phyloP scores from a whole-genome alignment of 805 yeast genomes.

The Candida easanensis region DNA sequence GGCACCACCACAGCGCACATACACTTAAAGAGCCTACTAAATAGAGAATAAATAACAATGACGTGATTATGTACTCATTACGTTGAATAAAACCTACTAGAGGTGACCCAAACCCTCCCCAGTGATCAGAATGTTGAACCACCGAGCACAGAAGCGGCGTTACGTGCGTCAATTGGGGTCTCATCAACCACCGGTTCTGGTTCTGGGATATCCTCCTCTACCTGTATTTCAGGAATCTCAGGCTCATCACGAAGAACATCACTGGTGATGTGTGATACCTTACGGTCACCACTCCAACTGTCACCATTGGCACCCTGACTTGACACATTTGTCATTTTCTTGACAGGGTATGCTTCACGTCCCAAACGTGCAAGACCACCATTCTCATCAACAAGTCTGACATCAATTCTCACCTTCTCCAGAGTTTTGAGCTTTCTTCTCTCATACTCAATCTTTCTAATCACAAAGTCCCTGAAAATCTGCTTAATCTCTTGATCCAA shows the following conservation, averaged over 20 bases:
- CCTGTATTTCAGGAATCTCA: constrained; percentile 5
- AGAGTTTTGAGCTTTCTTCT: constrained; percentile 73
- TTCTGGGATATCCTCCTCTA: constrained; percentile 10
- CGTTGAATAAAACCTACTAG: no score
- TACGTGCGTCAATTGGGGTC: constrained; percentile 66
- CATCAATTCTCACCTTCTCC: constrained; percentile 68
- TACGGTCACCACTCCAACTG: constrained; percentile 56
- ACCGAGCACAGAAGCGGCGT: constrained; percentile 81
- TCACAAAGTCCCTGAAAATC: constrained; percentile 56
- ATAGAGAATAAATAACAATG: no score
- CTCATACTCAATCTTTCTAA: constrained; percentile 80
- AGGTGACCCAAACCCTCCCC: no score
- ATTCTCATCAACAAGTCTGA: constrained; percentile 66
- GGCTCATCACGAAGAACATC: constrained; percentile 14
- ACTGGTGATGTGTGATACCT: constrained; percentile 33
- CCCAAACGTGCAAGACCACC: constrained; percentile 87
- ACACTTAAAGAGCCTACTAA: no score
- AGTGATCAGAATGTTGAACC: constrained; percentile 57
- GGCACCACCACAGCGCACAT: no score
- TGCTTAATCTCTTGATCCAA: constrained; percentile 54
- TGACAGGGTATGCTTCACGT: constrained; percentile 53
- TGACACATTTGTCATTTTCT: constrained; percentile 15
- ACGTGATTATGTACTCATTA: no score
- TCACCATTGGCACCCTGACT: constrained; percentile 53
- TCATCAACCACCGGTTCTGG: constrained; percentile 29